Base-by-base conservation (phyloP, 169 alveolate species). In the Plasmodium berghei region DNA sequence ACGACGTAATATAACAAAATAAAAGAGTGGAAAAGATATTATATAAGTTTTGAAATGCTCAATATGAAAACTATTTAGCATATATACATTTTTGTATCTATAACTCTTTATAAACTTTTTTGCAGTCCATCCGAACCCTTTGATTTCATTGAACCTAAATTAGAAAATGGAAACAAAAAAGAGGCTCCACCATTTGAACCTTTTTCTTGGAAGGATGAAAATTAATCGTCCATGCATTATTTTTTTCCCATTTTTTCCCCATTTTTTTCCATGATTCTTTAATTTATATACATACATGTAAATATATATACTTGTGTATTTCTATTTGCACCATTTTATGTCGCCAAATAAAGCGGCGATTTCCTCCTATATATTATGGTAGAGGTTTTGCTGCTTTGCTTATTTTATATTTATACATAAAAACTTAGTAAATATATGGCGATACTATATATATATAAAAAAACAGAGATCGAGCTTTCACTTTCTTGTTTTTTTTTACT, bases 151-250 rank as follows among this genome's bases (percentile, higher is more conserved):
- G 92, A 87, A 66, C 16, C 40, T 64, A 87, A 66, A 10, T 45
- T 74, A 10, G 92, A 87, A 49, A 55, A 34, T 22, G 46, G 48
- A 5, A 48, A 52, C 24, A 74, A 86, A 22, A 72, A 87, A 61
- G 92, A 87, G 55, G 92, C 77, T 16, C 92, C 87, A n/a, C 92
- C 92, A 3, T 87, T 87, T 66, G 89, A 87, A 56, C 92, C 92
- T 1, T 87, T 87, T 73, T 59, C 62, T 9, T 87, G 92, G 92
- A 87, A 73, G n/a, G 90, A 73, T n/a, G 90, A 83, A 83, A 83
- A 67, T 67, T 83, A 62, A 56, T 62, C 24, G 46, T 69, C 5
- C 45, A 61, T 46, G n/a, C 9, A 12, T 18, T 20, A 12, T 18
- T 20, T n/a, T 12, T 18, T 14, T 34, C 34, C 34, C 46, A 22